These are phyloP conservation scores for Trichosporon sp. DNA, from an alignment of 1,284 basidiomycete species.

Conservation along the genomic window DNA sequence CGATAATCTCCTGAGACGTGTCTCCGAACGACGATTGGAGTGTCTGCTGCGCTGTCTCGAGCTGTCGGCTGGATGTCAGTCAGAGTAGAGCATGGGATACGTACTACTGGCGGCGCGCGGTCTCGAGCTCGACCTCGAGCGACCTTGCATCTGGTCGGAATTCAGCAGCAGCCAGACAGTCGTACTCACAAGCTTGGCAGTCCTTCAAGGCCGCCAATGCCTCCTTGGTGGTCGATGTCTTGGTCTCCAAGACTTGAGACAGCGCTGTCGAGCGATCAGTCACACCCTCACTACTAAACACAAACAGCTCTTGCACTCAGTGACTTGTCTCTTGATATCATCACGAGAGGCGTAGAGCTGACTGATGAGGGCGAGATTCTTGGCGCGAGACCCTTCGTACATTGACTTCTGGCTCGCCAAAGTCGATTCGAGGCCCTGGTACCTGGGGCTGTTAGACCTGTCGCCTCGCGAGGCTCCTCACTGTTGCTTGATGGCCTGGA, in stretches of 20 bases:
- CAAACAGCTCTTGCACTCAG: neutral
- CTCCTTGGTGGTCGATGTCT: neutral
- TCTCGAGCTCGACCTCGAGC: neutral
- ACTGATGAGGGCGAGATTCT: neutral
- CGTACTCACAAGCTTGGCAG: neutral
- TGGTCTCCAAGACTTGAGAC: neutral
- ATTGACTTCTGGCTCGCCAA: neutral
- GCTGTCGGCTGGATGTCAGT: neutral
- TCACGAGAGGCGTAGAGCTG: neutral
- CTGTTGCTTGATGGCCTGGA: neutral
- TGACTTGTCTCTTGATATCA: neutral
- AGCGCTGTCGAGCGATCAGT: neutral
- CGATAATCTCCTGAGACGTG: neutral
- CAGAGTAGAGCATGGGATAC: neutral
- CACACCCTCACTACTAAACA: neutral
- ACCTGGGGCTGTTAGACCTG: neutral
- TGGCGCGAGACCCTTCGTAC: neutral
- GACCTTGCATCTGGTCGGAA: neutral
- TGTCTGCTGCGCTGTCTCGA: neutral
- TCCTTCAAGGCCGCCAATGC: neutral
- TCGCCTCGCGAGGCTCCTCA: neutral
- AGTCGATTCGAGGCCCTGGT: neutral
- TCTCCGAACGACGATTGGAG: neutral
- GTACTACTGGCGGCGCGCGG: neutral
- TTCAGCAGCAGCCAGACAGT: neutral